phyloP scores from a whole-genome alignment of 1,284 basidiomycete genomes.

The Leccinum fuscescens region DNA sequence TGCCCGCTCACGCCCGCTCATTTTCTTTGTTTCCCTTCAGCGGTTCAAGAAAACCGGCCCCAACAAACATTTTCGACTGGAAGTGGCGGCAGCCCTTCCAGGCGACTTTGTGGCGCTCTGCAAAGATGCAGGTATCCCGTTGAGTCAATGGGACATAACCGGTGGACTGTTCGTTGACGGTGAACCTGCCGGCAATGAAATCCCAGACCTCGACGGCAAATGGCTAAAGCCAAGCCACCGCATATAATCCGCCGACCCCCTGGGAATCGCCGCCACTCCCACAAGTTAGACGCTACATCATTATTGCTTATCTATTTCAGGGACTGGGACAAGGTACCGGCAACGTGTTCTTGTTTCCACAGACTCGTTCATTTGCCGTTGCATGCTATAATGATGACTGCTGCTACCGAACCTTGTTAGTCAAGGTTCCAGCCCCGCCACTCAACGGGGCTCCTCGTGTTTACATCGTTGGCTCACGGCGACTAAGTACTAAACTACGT shows the following conservation, averaged over 20 bases:
- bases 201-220: constrained; percentile 42
- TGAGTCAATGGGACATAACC: constrained; percentile 35
- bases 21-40: constrained; percentile 32
- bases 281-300: background rate
- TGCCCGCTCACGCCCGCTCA: background rate
- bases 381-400: constrained; percentile 13
- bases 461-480: constrained; percentile 28
- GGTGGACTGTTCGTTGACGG: constrained; percentile 52
- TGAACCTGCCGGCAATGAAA: constrained; percentile 30
- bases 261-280: background rate
- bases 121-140: constrained; percentile 38
- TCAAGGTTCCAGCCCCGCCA: constrained; percentile 27
- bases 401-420: constrained; percentile 22
- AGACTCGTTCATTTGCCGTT: constrained; percentile 13
- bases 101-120: constrained; percentile 49
- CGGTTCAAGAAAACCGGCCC: constrained; percentile 44
- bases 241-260: constrained; percentile 12
- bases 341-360: constrained; percentile 21
- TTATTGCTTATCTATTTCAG: constrained; percentile 8
- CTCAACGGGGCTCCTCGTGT: constrained; percentile 26
- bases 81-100: constrained; percentile 53
- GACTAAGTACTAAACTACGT: constrained; percentile 26
- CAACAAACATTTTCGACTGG: constrained; percentile 47
- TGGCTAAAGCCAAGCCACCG: constrained; percentile 35
- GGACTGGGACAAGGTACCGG: constrained; percentile 4